phyloP scores from a whole-genome alignment of 768 basidiomycete species.

The Pulveroboletus sp. region DNA sequence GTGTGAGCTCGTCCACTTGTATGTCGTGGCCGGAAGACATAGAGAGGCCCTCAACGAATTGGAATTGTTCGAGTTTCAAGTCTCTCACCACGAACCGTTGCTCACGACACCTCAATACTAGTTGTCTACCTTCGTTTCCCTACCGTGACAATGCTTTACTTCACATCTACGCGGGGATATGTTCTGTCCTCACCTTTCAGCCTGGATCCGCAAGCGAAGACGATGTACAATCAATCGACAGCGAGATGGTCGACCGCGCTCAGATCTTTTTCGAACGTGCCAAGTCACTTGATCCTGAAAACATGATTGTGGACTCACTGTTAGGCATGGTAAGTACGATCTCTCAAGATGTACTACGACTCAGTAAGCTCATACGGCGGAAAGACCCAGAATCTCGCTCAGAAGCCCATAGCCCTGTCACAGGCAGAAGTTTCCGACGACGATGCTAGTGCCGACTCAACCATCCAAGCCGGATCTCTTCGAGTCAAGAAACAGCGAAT shows the following conservation, averaged over 20 bases:
- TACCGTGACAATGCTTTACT: conserved; percentile 77
- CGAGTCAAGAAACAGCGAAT: conserved; percentile 16
- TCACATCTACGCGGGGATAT: conserved; percentile 78
- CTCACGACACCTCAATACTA: conserved; percentile 26
- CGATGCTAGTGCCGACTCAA: conserved; percentile 18
- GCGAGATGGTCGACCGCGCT: conserved; percentile 43
- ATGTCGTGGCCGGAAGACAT: conserved; percentile 54
- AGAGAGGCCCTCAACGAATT: conserved; percentile 78
- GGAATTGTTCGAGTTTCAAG: conserved; percentile 57
- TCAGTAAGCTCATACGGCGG: background rate
- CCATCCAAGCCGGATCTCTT: background rate
- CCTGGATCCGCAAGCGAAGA: conserved; percentile 7
- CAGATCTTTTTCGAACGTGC: conserved; percentile 65
- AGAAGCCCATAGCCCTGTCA: conserved; percentile 6
- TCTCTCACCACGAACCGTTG: background rate
- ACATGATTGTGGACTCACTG: conserved; percentile 48
- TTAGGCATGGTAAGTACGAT: conserved; percentile 43
- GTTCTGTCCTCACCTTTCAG: conserved; percentile 61
- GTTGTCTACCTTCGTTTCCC: conserved; percentile 84
- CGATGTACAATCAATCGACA: conserved; percentile 25
- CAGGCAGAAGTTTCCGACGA: conserved; percentile 34
- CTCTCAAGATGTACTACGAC: background rate
- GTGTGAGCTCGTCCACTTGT: conserved; percentile 65
- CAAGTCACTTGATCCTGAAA: conserved; percentile 52
- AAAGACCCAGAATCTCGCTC: conserved; percentile 25